Evolutionary conservation across 73 alveolate genomes (phyloP), one percentile per base, ranked within the genome.

Genomic region (Paramecium tetraurelia): DNA sequence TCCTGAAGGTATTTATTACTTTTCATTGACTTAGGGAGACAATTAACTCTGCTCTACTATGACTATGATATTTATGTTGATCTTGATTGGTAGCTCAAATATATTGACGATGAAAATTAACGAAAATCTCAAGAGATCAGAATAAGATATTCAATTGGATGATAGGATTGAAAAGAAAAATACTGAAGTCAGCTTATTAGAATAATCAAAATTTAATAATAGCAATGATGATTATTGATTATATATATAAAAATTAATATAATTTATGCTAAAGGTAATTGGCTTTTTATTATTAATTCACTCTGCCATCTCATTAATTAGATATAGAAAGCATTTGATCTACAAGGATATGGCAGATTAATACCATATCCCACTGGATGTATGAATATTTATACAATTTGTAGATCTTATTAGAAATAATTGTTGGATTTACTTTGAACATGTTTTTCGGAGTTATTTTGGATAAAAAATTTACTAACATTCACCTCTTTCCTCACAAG

Each of bases 291-390:
- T 80, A 48, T 27, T 80, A 35, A 11, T 80, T 80, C 90, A 80
- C n/a, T 40, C 90, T n/a, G 90, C 75, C 38, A 46, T 80, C n/a
- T 80, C 90, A 24, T 63, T 80, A 9, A 80, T 80, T 12, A 80
- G 90, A 80, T 80, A 43, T 43, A 80, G 90, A 80, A 80, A 80
- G 20, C 90, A 80, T 80, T 48, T 44, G 24, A 48, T 80, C 10
- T 80, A 31, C 21, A 80, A 80, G 48, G 75, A 80, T 29, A 24
- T 14, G 53, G 50, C 12, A 3, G 90, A 80, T 27, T 36, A 36
- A 36, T 80, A 31, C 18, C 46, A 40, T 22, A 80, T 80, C 43
- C 90, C 90, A 2, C 9, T 80, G 6, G 90, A 80, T 44, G 90
- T 80, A 80, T 21, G 7, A 72, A 8, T 41, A 22, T 46, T 80